Percentiles rank a stretch among this genome's conserved stretches.
Evolutionary conservation across 306 rosid genomes (phyloP).

Genomic region (Malus orientalis): DNA sequence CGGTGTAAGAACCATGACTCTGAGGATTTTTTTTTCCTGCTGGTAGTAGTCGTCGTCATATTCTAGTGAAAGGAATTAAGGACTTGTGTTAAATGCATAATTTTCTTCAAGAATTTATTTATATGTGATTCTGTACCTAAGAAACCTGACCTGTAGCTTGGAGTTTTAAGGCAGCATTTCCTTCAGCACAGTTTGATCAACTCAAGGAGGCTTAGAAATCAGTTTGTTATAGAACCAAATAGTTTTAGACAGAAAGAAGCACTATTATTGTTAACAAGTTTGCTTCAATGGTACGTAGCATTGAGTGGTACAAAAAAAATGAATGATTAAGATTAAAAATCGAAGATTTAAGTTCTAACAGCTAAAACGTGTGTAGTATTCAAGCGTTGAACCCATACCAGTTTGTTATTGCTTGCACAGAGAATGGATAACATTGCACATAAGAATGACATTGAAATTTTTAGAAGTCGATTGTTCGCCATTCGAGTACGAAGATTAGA

Average conservation of each 20-base stretch:
- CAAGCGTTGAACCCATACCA: too few species aligned
- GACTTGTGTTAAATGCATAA: neutral
- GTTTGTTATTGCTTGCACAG: too few species aligned
- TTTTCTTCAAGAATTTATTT: neutral
- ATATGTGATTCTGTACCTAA: slow-evolving; percentile 1
- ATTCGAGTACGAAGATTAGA: neutral
- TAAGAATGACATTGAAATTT: neutral
- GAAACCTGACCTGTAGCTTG: neutral
- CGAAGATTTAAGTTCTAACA: too few species aligned
- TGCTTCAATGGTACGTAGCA: neutral
- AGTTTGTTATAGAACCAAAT: neutral
- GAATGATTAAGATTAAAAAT: too few species aligned
- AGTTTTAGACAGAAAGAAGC: neutral
- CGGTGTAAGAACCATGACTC: slow-evolving; percentile 1
- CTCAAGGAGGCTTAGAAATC: neutral
- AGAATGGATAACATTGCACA: neutral
- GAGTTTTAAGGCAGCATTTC: neutral
- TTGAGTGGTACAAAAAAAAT: too few species aligned
- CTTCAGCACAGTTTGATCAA: neutral
- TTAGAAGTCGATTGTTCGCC: neutral
- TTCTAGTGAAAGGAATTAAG: slow-evolving; percentile 3
- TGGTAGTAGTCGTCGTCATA: slow-evolving; percentile 7
- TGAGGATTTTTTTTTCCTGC: slow-evolving; percentile 2
- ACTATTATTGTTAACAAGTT: neutral
- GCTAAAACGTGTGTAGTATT: too few species aligned